These are phyloP conservation scores for Zymoseptoria brevis DNA, from an alignment of 2,329 filamentous ascomycete genomes.

Conservation along the genomic window DNA sequence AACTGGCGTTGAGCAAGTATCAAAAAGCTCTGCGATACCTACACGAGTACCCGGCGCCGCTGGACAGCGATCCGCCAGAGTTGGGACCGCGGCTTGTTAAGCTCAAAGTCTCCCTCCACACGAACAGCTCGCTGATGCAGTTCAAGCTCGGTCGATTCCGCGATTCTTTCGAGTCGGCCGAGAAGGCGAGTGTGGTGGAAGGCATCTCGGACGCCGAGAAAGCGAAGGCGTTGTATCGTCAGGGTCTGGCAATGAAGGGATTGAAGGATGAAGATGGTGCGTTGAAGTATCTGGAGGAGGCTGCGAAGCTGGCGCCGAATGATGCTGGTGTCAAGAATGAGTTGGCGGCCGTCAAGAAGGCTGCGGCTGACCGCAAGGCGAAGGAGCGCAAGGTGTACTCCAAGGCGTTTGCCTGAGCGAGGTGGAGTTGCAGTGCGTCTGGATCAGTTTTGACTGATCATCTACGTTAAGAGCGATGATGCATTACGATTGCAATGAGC, in stretches of 20 bases:
- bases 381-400: constrained; percentile 90
- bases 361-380: constrained; percentile 60
- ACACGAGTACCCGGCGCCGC: constrained; percentile 67
- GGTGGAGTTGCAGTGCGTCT: neutral
- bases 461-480: neutral
- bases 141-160: constrained; percentile 68
- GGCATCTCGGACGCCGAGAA: constrained; percentile 64
- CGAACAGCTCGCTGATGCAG: constrained; percentile 77
- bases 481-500: neutral
- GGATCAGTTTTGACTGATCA: neutral
- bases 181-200: constrained; percentile 61
- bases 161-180: constrained; percentile 63
- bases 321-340: constrained; percentile 71
- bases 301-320: constrained; percentile 46
- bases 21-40: constrained; percentile 86
- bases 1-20: constrained; percentile 78
- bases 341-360: constrained; percentile 69
- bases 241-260: constrained; percentile 64
- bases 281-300: constrained; percentile 37
- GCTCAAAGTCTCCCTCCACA: constrained; percentile 78
- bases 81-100: constrained; percentile 59
- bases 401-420: constrained; percentile 67
- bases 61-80: constrained; percentile 61
- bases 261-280: constrained; percentile 81
- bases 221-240: constrained; percentile 82